Evolutionary conservation across 1,139 yeast species (phyloP), one percentile per base, ranked within the genome.

Genomic region (Saccharomycopsis hybrid): DNA sequence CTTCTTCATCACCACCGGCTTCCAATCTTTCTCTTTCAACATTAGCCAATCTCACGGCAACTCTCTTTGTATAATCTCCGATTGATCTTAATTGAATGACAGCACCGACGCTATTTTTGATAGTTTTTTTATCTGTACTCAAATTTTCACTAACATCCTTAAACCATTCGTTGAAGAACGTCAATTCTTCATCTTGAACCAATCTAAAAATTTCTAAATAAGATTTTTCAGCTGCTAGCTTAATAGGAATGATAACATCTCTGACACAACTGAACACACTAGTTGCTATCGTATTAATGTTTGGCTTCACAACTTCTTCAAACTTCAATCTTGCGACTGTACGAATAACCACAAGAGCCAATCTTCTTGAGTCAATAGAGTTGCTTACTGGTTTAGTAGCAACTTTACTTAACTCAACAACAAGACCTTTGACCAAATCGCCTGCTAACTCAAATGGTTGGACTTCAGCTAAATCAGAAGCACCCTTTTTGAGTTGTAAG

Each of bases 221-320:
- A 1, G 96, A 90, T 70, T 88, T 88, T 65, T 92, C 98, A 3
- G 96, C 96, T 0, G 97, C 97, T 56, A 92, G 74, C 62, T 89
- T 89, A 58, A 92, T 84, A 3, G 98, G 97, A 60, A 92, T 87
- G 44, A 86, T 72, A 13, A 82, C 75, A 60, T 90, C 96, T 58
- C 98, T 77, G 43, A 92, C 85, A 63, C 95, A 83, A 0, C 82
- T 71, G 63, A 92, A 92, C 2, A 89, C 80, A 27, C 87, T 74
- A 13, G 95, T 87, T 5, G 77, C 88, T 50, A 92, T 59, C 1
- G 69, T 54, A 58, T 82, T 80, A 56, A 80, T 70, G 59, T 75
- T 71, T 8, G 82, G 78, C 50, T 68, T 66, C 44, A 85, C 66
- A 31, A 76, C 64, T 13, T 63, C 64, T 2, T 70, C 73, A 56